Percentiles rank a stretch among this genome's conserved stretches.
These are phyloP conservation scores for Kregervanrija delftensis DNA, from an alignment of 805 yeast genomes.

Conservation along the genomic window DNA sequence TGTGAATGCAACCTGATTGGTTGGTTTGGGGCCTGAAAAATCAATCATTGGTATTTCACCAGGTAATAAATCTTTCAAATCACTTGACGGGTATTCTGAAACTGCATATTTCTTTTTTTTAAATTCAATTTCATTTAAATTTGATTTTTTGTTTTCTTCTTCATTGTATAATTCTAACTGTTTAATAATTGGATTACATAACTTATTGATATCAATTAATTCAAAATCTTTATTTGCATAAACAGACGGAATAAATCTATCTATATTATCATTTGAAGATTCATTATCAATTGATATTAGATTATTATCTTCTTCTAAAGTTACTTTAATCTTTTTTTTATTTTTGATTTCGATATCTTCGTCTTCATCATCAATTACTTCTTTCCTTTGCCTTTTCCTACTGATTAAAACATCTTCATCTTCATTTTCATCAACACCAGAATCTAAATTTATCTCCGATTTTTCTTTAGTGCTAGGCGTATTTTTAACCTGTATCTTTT, in stretches of 20 bases:
- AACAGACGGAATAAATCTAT: constrained; percentile 37
- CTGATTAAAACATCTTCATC: constrained; percentile 8
- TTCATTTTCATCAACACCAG: constrained; percentile 10
- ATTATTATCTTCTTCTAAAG: background rate
- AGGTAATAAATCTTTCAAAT: constrained; percentile 69
- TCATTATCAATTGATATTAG: constrained; percentile 8
- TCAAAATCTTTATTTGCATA: constrained; percentile 18
- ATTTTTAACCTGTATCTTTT: background rate
- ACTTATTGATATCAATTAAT: constrained; percentile 15
- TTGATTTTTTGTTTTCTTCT: constrained; percentile 57
- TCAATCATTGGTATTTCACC: constrained; percentile 86
- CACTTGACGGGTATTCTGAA: constrained; percentile 79
- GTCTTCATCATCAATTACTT: constrained; percentile 3
- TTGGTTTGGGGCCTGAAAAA: constrained; percentile 73
- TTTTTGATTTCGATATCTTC: background rate
- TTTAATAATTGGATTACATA: constrained; percentile 16
- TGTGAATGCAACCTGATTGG: constrained; percentile 86
- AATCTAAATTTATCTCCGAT: background rate
- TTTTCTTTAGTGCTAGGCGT: no score
- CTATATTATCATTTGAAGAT: constrained; percentile 12
- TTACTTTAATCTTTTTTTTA: background rate
- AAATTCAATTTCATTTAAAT: constrained; percentile 47
- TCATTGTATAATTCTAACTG: constrained; percentile 26
- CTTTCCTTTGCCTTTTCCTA: constrained; percentile 1
- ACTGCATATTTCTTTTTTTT: constrained; percentile 77